Base-by-base conservation (phyloP, 2,329 filamentous ascomycete species). In the Hypocrella siamensis region DNA sequence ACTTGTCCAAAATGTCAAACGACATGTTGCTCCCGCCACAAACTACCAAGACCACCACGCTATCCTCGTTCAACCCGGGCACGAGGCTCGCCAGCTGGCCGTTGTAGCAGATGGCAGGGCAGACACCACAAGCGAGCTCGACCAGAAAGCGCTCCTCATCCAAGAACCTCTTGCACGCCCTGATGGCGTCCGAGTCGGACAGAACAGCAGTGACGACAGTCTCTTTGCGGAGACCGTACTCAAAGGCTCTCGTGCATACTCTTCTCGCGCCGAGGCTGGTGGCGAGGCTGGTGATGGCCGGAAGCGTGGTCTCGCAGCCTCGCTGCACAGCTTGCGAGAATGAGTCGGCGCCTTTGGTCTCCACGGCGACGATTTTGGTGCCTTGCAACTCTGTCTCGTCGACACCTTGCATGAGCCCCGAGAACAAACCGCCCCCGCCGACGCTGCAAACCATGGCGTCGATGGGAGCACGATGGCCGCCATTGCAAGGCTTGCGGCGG, bases 391-490 rank as follows among this genome's bases (percentile, higher is more conserved):
- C 30, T 29, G 40, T n/a, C 24, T 40, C 39, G 31, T 47, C 39
- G 3, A 85, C 56, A 3, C 77, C 79, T 46, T 74, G 60, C 48
- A 79, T 67, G 35, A 90, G 57, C 2, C 83, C 83, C 42, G 74
- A 76, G 30, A 90, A 65, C n/a, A 90, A 54, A 0, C 82, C 81
- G 9, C 83, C 82, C n/a, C 82, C 82, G 4, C 82, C 82, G 24
- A 85, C 79, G 36, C 65, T 76, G 51, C 79, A 86, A 26, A 86
- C 64, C 4, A 90, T 58, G 2, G 69, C 78, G 44, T 83, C 75
- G 3, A 78, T 11, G 15, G 6, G 8, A 19, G 14, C n/a, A 15
- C 12, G 5, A 15, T 18, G 16, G 19, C 30, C 14, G 12, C 17
- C 25, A 6, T 22, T 6, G 19, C 21, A 8, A 19, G 14, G 21